Evolutionary conservation across 768 basidiomycete genomes (phyloP).

Genomic region (Multifurca ochricompacta): DNA sequence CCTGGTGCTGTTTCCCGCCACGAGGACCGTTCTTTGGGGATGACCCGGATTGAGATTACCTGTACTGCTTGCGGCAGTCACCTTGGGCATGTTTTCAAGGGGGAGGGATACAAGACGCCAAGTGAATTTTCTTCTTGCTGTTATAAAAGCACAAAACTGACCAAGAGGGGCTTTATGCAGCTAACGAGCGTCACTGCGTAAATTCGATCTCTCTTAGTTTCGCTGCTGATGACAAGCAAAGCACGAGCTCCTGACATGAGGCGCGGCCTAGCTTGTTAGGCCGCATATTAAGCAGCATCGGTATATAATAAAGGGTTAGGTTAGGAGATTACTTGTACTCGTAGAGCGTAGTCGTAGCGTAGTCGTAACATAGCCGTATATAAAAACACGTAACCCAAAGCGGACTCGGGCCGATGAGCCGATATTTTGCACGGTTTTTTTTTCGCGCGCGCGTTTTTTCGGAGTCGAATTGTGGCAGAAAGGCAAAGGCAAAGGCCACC

Average conservation of each 20-base stretch:
- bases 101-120: constrained; percentile 75
- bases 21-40: constrained; percentile 60
- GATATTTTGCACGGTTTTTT: too few relatives aligned
- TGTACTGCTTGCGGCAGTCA: constrained; percentile 91
- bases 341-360: too few relatives aligned
- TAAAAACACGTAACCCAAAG: too few relatives aligned
- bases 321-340: too few relatives aligned
- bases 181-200: constrained; percentile 82
- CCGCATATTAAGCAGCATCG: background rate
- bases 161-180: constrained; percentile 34
- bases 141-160: background rate
- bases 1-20: constrained; percentile 82
- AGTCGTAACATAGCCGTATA: too few relatives aligned
- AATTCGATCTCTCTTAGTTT: constrained; percentile 86
- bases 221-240: constrained; percentile 35
- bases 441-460: too few relatives aligned
- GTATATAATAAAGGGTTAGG: too few relatives aligned
- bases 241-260: background rate
- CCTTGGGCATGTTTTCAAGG: constrained; percentile 92
- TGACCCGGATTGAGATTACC: constrained; percentile 75
- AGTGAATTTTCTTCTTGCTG: constrained; percentile 33
- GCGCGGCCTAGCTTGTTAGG: background rate
- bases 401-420: too few relatives aligned
- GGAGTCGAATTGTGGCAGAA: too few relatives aligned
- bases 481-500: too few relatives aligned